Evolutionary conservation across 306 rosid genomes (phyloP).

Genomic region (Begonia fuchsioides): DNA sequence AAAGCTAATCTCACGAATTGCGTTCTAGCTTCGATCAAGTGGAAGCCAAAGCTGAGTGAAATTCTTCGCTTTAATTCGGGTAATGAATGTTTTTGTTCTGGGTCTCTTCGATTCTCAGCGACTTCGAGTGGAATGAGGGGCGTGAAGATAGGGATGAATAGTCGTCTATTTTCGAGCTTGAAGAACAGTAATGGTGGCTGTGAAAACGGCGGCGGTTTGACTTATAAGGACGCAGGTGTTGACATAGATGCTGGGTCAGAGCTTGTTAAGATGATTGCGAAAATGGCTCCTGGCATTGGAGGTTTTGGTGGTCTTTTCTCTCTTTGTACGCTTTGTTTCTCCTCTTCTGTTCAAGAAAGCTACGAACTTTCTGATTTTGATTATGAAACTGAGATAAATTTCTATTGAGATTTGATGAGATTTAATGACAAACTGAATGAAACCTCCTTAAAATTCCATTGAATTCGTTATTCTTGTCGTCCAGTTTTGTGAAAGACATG

Average conservation of each 20-base stretch:
- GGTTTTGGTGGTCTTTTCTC: slow-evolving; percentile 91
- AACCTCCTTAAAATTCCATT: too few species aligned
- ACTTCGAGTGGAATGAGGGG: not conserved
- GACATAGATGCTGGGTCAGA: slow-evolving; percentile 90
- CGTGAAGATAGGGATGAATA: not conserved
- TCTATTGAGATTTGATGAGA: too few species aligned
- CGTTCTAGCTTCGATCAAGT: not conserved
- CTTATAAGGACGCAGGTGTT: slow-evolving; percentile 79
- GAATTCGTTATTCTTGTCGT: too few species aligned
- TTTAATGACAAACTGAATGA: too few species aligned
- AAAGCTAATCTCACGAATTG: not conserved
- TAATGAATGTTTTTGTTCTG: not conserved
- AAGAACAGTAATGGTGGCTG: not conserved
- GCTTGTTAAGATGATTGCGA: slow-evolving; percentile 69
- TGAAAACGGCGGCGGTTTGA: slow-evolving; percentile 20
- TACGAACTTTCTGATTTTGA: not conserved
- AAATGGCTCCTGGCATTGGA: slow-evolving; percentile 90
- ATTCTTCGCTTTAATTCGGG: not conserved
- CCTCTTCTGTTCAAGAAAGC: not conserved
- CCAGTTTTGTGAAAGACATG: too few species aligned
- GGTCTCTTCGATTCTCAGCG: not conserved
- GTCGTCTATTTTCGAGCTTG: not conserved
- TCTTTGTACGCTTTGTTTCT: slow-evolving; percentile 29
- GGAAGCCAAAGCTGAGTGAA: not conserved
- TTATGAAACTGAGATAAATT: too few species aligned